A percentile compares a stretch with the other conserved stretches of the same genome.
These are phyloP conservation scores for Paramecium sexaurelia DNA, from an alignment of 73 alveolate genomes.

Conservation along the genomic window DNA sequence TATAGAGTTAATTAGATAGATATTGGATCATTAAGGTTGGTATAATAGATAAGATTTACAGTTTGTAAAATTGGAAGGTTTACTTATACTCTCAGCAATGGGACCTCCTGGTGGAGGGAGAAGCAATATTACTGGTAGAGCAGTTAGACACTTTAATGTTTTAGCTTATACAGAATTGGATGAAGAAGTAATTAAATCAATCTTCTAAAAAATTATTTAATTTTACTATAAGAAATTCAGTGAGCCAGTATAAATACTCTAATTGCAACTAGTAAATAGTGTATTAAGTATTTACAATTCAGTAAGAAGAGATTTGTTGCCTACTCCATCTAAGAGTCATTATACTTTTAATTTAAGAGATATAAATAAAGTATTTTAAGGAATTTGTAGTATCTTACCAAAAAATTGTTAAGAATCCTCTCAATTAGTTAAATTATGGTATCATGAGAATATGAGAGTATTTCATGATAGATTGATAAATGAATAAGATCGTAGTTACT, in stretches of 20 bases:
- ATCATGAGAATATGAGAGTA: slow-evolving; percentile 99
- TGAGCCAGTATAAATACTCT: slow-evolving; percentile 71
- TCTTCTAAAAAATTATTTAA: slow-evolving; percentile 89
- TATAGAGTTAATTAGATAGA: slow-evolving; percentile 98
- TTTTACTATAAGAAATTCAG: slow-evolving; percentile 85
- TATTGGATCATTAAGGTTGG: slow-evolving; percentile 99
- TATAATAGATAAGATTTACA: slow-evolving; percentile 92
- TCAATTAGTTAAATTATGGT: slow-evolving; percentile 96
- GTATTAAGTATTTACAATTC: slow-evolving; percentile 90
- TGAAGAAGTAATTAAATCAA: slow-evolving; percentile 91
- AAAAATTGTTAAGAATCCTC: slow-evolving; percentile 65
- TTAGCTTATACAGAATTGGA: slow-evolving; percentile 97
- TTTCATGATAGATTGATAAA: slow-evolving; percentile 99
- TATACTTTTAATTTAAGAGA: slow-evolving; percentile 99
- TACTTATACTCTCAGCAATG: slow-evolving; percentile 98
- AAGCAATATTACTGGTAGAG: slow-evolving; percentile 95
- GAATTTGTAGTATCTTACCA: slow-evolving; percentile 80
- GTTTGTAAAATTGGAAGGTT: slow-evolving; percentile 82
- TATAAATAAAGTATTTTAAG: slow-evolving; percentile 95
- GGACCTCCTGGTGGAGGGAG: slow-evolving; percentile 99
- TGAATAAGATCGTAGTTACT: slow-evolving; percentile 94
- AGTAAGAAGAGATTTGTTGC: slow-evolving; percentile 95
- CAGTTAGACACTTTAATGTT: slow-evolving; percentile 97
- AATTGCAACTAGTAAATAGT: slow-evolving; percentile 70
- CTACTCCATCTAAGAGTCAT: slow-evolving; percentile 99